A percentile compares a stretch with the other conserved stretches of the same genome.
phyloP scores from a whole-genome alignment of 345 rosid species.

The Hypericum perforatum region DNA sequence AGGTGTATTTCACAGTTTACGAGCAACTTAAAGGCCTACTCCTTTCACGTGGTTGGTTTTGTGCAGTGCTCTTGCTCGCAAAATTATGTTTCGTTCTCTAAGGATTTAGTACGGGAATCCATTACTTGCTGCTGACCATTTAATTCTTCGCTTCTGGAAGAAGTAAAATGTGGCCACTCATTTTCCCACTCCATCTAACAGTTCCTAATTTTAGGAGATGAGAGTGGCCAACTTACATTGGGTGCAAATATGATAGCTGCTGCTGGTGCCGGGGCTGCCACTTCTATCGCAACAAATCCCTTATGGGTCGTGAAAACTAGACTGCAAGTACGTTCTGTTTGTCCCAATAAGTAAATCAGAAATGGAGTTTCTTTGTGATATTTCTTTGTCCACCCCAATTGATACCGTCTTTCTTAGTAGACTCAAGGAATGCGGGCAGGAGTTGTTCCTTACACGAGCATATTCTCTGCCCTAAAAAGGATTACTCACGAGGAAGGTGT shows the following conservation, averaged over 20 bases:
- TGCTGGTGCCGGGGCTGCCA: constrained; percentile 92
- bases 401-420: constrained; percentile 9
- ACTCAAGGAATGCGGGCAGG: constrained; percentile 60
- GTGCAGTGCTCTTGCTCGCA: constrained; percentile 10
- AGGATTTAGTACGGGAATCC: constrained; percentile 2
- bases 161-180: neutral
- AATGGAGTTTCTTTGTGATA: too few relatives aligned
- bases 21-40: constrained; percentile 59
- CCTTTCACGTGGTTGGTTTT: constrained; percentile 61
- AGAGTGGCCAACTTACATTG: constrained; percentile 36
- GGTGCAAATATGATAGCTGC: constrained; percentile 87
- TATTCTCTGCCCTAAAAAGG: constrained; percentile 67
- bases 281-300: constrained; percentile 78
- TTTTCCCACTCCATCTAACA: constrained; percentile 8
- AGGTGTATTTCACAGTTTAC: constrained; percentile 89
- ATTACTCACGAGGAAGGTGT: constrained; percentile 79
- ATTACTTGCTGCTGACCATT: neutral
- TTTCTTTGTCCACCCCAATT: too few relatives aligned
- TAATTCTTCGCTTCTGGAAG: too few relatives aligned
- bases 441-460: constrained; percentile 74
- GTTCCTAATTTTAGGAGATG: constrained; percentile 31
- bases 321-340: constrained; percentile 53
- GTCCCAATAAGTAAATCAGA: neutral
- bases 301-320: constrained; percentile 99
- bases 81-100: constrained; percentile 1